Conservation (phyloP, 148 eudicot species). For the Arbutus unedo region DNA sequence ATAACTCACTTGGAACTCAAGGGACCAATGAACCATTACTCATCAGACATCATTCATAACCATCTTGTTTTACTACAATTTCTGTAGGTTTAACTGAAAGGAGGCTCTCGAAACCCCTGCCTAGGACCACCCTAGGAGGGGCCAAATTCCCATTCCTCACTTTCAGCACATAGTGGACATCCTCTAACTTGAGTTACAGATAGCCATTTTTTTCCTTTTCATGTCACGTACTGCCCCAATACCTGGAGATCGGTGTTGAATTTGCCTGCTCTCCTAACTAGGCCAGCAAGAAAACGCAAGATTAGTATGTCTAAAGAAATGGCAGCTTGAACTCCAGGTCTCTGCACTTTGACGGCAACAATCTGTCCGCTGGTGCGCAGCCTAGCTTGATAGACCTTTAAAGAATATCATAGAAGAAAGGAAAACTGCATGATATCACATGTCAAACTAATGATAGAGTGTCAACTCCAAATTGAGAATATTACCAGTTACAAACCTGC, state of each 20-base stretch:
- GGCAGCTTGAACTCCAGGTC: slow-evolving; percentile 97
- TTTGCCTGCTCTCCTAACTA: slow-evolving; percentile 69
- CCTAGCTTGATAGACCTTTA: slow-evolving; percentile 88
- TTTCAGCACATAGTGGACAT: background rate
- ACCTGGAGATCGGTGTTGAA: slow-evolving; percentile 98
- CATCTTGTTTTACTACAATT: background rate
- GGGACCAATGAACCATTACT: background rate
- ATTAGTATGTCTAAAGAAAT: slow-evolving; percentile 85
- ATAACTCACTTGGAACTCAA: too few relatives aligned
- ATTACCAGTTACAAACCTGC: slow-evolving; percentile 50
- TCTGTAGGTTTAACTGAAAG: background rate
- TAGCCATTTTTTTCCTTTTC: background rate
- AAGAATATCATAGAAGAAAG: background rate
- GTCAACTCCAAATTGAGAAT: background rate
- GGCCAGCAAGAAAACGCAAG: slow-evolving; percentile 73
- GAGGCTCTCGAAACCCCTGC: background rate
- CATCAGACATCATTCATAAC: background rate
- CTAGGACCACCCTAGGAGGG: background rate
- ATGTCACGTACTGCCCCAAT: slow-evolving; percentile 6
- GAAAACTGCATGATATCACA: background rate
- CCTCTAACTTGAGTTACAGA: background rate
- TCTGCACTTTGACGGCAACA: slow-evolving; percentile 93
- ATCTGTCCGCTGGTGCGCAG: slow-evolving; percentile 58
- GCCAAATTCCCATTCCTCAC: background rate
- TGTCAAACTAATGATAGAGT: slow-evolving; percentile 6